Evolutionary conservation across 2,329 filamentous ascomycete species (phyloP).

Genomic region (Exophiala calicioides): DNA sequence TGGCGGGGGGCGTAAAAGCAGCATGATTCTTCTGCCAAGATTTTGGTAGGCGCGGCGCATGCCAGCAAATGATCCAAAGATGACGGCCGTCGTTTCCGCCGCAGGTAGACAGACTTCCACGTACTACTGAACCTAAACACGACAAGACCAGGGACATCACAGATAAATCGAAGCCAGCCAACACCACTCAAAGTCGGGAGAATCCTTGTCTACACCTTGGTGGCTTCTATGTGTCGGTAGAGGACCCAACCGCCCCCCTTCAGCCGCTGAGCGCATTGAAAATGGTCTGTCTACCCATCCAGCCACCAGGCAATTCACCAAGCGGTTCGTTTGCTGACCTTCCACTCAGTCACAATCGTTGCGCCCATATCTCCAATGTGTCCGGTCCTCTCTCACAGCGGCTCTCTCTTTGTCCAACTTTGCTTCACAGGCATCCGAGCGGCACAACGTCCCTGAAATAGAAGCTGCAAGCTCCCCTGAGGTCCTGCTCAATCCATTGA

Average conservation of each 20-base stretch:
- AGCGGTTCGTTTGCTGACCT: constrained; percentile 35
- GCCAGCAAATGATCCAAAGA: too few species aligned
- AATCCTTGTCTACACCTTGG: not conserved
- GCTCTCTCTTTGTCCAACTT: constrained; percentile 95
- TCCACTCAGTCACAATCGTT: constrained; percentile 81
- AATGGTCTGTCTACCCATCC: constrained; percentile 22
- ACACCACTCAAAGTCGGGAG: too few species aligned
- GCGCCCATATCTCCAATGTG: constrained; percentile 92
- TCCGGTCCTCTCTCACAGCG: constrained; percentile 89
- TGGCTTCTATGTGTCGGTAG: constrained; percentile 16
- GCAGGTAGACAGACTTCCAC: too few species aligned
- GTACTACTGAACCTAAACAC: too few species aligned
- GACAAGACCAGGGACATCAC: too few species aligned
- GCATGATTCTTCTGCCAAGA: too few species aligned
- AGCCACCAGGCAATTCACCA: not conserved
- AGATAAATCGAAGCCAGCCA: too few species aligned
- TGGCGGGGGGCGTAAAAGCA: too few species aligned
- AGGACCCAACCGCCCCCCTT: not conserved
- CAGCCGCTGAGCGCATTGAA: constrained; percentile 18
- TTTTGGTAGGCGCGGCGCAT: too few species aligned
- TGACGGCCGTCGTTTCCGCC: too few species aligned
- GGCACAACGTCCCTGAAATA: constrained; percentile 97
- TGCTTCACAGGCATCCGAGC: constrained; percentile 91
- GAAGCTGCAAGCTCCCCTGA: constrained; percentile 92
- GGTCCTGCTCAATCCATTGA: constrained; percentile 86